Base-by-base conservation (phyloP, 495 filamentous ascomycete genomes). In the Parmelia sp. region DNA sequence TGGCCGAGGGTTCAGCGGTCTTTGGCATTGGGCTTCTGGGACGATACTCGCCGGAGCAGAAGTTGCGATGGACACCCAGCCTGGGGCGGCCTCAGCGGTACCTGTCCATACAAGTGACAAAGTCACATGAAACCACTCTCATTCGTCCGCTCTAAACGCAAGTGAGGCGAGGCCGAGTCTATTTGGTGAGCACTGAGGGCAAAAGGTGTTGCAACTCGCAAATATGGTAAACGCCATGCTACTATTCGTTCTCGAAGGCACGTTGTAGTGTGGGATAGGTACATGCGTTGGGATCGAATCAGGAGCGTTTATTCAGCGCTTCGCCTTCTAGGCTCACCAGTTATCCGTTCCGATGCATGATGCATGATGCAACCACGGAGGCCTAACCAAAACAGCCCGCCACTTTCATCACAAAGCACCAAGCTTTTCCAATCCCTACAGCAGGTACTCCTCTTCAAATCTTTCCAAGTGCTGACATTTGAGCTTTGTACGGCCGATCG, bases 171-270 rank as follows among this genome's bases (percentile, higher is more conserved):
- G 31, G 31, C 27, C 39, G 39, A 42, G 15, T 19, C 2, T 27
- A 19, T 33, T 35, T 44, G 4, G 39, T 42, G 33, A 36, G 37
- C 37, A 57, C 58, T 60, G 27, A 44, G 36, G 12, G 35, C 19
- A 27, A 53, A 64, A 23, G 56, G 21, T 58, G 40, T 64, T 64
- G 61, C 14, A 29, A 42, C 42, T 21, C 4, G 51, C 55, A 63
- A 33, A 57, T 12, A 37, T 63, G 55, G 61, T 65, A 68, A 68
- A 65, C 66, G 66, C 66, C 58, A 55, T 65, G 58, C 45, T 68
- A 39, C 59, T 57, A 68, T 68, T 68, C 62, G 66, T 65, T 27
- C 66, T 65, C 58, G 40, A 57, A 51, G 53, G 63, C 56, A 58
- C 45, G 36, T 55, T 45, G 63, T 65, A 63, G 66, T 63, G 66